These are phyloP conservation scores for Hysterangium stoloniferum DNA, from an alignment of 768 basidiomycete genomes.

Conservation along the genomic window DNA sequence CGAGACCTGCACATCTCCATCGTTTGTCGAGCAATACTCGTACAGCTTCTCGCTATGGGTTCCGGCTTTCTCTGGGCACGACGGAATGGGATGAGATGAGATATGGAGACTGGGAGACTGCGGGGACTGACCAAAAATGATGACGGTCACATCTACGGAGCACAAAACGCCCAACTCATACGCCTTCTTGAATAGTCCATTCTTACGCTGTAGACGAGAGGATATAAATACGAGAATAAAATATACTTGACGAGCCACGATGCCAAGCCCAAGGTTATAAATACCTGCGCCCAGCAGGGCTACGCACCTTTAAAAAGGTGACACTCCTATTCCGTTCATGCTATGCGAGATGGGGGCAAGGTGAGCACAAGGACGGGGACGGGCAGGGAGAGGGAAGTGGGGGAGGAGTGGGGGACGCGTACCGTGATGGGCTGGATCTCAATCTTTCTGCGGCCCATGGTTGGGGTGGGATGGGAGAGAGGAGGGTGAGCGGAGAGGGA, in stretches of 20 bases:
- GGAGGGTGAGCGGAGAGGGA: not conserved
- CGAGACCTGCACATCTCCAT: conserved; percentile 62
- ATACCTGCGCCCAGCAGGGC: conserved; percentile 16
- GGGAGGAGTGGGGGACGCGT: conserved; percentile 26
- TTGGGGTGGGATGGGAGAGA: not conserved
- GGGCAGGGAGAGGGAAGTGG: conserved; percentile 14
- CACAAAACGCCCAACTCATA: conserved; percentile 88
- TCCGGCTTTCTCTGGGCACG: conserved; percentile 49
- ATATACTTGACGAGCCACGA: not conserved
- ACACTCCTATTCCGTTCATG: conserved; percentile 88
- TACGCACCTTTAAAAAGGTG: conserved; percentile 84
- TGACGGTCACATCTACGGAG: conserved; percentile 82
- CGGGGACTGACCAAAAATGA: conserved; percentile 61
- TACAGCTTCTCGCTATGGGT: conserved; percentile 69
- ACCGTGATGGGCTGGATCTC: conserved; percentile 78
- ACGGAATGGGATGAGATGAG: conserved; percentile 32
- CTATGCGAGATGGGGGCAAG: no score
- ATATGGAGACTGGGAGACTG: conserved; percentile 15
- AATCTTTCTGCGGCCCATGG: conserved; percentile 65
- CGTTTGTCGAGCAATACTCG: conserved; percentile 65
- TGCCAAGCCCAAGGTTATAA: not conserved
- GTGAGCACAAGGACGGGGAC: conserved; percentile 31
- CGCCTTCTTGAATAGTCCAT: conserved; percentile 86
- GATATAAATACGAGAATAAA: conserved; percentile 3
- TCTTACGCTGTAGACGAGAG: conserved; percentile 55